Conservation (phyloP, 345 rosid species). For the Isatis tinctoria region DNA sequence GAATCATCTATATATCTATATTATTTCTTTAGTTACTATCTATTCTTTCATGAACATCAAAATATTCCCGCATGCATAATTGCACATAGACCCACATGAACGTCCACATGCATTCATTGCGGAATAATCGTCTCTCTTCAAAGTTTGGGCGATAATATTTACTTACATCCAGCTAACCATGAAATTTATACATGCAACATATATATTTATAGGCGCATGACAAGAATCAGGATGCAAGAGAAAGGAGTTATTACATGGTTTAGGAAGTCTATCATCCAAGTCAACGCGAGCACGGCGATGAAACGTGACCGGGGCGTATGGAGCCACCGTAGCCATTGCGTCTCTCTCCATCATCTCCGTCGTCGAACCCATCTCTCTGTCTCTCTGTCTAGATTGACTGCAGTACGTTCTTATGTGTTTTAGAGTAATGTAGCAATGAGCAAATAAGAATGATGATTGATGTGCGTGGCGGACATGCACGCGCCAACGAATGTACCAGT, state of each 20-base stretch:
- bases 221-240: neutral
- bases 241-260: constrained; percentile 55
- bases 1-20: neutral
- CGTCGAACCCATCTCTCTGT: constrained; percentile 10
- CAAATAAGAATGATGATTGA: neutral
- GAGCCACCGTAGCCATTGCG: constrained; percentile 68
- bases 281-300: constrained; percentile 59
- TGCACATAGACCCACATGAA: neutral
- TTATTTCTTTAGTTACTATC: neutral
- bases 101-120: neutral
- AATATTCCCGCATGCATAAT: neutral
- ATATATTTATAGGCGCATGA: no score
- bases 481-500: neutral
- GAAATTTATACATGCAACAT: neutral
- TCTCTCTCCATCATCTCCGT: constrained; percentile 39
- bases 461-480: constrained; percentile 36
- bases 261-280: constrained; percentile 65
- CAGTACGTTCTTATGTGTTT: neutral
- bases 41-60: neutral
- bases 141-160: neutral
- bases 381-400: neutral
- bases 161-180: neutral
- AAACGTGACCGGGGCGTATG: constrained; percentile 65
- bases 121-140: neutral
- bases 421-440: neutral